These are phyloP conservation scores for Ormosia semicastrata DNA, from an alignment of 306 rosid genomes.

Conservation along the genomic window DNA sequence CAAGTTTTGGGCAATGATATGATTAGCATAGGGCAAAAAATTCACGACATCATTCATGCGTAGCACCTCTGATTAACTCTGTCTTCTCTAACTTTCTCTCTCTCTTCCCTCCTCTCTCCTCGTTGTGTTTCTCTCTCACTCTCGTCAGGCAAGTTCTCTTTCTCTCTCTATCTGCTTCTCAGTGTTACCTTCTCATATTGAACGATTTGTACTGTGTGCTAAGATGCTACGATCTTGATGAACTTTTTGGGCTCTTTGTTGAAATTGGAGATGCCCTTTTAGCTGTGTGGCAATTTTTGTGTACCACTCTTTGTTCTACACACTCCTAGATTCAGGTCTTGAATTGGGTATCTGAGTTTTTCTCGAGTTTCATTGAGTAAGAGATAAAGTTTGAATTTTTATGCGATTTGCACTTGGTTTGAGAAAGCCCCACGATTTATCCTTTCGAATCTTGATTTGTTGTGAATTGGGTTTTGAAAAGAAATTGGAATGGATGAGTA, in stretches of 20 bases:
- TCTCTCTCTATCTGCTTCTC: constrained; percentile 17
- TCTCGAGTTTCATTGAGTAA: constrained; percentile 2
- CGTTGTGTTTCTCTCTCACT: constrained; percentile 11
- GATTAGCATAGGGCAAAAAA: not conserved
- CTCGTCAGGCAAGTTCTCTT: constrained; percentile 40
- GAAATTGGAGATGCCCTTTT: constrained; percentile 30
- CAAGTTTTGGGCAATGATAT: not conserved
- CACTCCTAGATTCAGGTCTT: constrained; percentile 22
- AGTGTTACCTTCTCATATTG: constrained; percentile 16
- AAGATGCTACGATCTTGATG: not conserved
- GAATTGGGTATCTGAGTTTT: constrained; percentile 15
- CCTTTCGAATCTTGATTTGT: not conserved
- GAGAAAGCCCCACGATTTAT: not conserved
- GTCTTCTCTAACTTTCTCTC: not conserved
- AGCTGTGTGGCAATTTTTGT: not conserved
- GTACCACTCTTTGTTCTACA: not conserved
- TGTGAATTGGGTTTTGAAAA: constrained; percentile 17
- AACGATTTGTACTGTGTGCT: constrained; percentile 15
- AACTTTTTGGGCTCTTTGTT: constrained; percentile 1
- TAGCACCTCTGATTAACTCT: constrained; percentile 9
- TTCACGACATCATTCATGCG: constrained; percentile 10
- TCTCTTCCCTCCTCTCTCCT: not conserved
- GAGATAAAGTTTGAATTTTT: constrained; percentile 19
- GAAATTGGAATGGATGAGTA: not conserved
- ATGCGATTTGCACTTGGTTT: not conserved